Base-by-base conservation (phyloP, 2,329 filamentous ascomycete species). In the Fusarium sulawesiense region DNA sequence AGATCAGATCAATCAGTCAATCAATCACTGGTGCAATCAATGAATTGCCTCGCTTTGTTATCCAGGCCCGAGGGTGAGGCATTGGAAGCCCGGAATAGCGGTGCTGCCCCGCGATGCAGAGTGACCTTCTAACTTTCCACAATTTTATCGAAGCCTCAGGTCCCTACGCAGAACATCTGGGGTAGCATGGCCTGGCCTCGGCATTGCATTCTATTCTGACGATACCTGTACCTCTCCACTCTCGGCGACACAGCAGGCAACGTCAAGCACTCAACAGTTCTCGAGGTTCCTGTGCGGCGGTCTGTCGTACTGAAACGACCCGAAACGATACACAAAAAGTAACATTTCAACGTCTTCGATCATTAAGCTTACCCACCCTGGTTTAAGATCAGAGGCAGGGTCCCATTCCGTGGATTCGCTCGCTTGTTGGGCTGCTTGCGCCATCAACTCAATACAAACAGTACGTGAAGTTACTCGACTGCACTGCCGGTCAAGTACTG, bases 101-200 rank as follows among this genome's bases (percentile, higher is more conserved):
- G 59, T 64, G 62, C 51, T 74, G 62, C 66, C 69, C 61, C 66
- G 66, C 53, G 67, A 64, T 66, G 47, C 50, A 46, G 42, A 47
- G 60, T 54, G 55, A 56, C 54, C 53, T 37, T 44, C 49, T 68
- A 61, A 27, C 34, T 56, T 53, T 53, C 49, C 49, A 53, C 49
- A 53, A 53, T 53, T 53, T 41, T 56, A 46, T 45, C 54, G 59
- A 41, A 32, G 25, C 41, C 29, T 46, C 37, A 27, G 62, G 55
- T 42, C 42, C 48, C 44, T 50, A 55, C 51, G 50, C 64, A 63
- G 68, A 72, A 73, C 72, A 74, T 76, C 74, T 75, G 73, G 74
- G 73, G 74, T 75, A 76, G 70, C 73, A 73, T 67, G 62, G 72
- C 55, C n/a, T 61, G 58, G 45, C 34, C 34, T 37, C 34, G 34